Percentiles rank a stretch among this genome's conserved stretches.
Evolutionary conservation across 441 rosid species (phyloP).

Genomic region (Pelargonium myrrhifolium): DNA sequence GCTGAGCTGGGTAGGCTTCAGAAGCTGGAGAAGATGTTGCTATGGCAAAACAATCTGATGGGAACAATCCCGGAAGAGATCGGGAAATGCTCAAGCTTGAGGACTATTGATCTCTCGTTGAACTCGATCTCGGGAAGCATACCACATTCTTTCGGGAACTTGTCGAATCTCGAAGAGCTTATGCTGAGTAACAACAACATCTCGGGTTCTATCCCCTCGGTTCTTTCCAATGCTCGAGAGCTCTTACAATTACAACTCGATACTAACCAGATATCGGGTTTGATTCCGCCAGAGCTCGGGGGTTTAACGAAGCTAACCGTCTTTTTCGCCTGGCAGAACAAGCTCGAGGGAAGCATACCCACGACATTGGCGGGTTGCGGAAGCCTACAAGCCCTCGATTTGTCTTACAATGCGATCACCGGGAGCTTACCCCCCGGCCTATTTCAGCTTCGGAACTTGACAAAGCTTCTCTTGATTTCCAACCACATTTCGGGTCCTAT

Average conservation of each 20-base stretch:
- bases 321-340: constrained; percentile 90
- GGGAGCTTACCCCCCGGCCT: constrained; percentile 71
- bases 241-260: constrained; percentile 78
- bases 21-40: constrained; percentile 59
- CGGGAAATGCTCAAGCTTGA: constrained; percentile 64
- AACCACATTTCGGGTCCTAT: constrained; percentile 74
- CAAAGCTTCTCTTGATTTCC: constrained; percentile 71
- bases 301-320: constrained; percentile 52
- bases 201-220: constrained; percentile 73
- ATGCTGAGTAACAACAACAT: constrained; percentile 85
- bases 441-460: constrained; percentile 74
- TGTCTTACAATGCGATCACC: constrained; percentile 77
- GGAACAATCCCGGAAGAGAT: constrained; percentile 82
- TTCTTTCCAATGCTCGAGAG: constrained; percentile 53
- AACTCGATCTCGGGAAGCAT: constrained; percentile 72
- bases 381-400: constrained; percentile 75
- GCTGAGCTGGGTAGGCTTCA: constrained; percentile 57
- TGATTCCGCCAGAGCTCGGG: constrained; percentile 75
- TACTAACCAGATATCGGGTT: constrained; percentile 72
- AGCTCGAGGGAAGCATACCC: constrained; percentile 94
- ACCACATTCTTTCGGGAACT: constrained; percentile 55
- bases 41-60: constrained; percentile 80
- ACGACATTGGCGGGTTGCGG: constrained; percentile 51
- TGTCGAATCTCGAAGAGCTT: constrained; percentile 64
- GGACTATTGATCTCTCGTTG: constrained; percentile 67